A percentile compares a stretch with the other conserved stretches of the same genome.
phyloP scores from a whole-genome alignment of 2,329 filamentous ascomycete species.

The Apiospora sp. region DNA sequence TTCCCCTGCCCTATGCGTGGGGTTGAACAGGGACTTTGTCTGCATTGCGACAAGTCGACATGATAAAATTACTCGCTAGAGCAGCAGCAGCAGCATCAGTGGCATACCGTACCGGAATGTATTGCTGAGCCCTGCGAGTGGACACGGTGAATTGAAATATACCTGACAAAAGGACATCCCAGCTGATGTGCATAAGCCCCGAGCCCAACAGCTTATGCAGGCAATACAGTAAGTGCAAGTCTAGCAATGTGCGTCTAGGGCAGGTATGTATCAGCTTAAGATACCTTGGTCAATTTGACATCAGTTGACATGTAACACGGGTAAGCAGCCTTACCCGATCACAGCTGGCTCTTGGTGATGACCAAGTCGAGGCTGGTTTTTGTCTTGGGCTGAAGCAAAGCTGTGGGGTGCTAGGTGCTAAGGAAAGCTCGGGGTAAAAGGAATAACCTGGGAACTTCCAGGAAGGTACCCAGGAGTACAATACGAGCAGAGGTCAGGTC shows the following conservation, averaged over 20 bases:
- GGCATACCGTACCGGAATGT: background rate
- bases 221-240: background rate
- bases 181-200: background rate
- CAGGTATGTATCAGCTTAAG: background rate
- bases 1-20: constrained; percentile 13
- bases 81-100: background rate
- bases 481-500: background rate
- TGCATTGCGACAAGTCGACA: constrained; percentile 4
- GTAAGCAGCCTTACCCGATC: constrained; percentile 1
- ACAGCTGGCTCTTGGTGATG: background rate
- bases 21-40: constrained; percentile 16
- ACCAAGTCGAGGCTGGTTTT: background rate
- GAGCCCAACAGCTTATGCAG: background rate
- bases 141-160: background rate
- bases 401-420: background rate
- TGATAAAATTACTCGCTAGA: background rate
- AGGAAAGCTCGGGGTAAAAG: constrained; percentile 3
- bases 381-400: constrained; percentile 3
- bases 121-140: constrained; percentile 14
- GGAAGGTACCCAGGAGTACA: background rate
- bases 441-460: background rate
- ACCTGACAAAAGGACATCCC: background rate
- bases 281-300: constrained; percentile 4
- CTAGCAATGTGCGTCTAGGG: background rate
- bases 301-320: constrained; percentile 3